Base-by-base conservation (phyloP, 805 yeast species). In the Candida takata region DNA sequence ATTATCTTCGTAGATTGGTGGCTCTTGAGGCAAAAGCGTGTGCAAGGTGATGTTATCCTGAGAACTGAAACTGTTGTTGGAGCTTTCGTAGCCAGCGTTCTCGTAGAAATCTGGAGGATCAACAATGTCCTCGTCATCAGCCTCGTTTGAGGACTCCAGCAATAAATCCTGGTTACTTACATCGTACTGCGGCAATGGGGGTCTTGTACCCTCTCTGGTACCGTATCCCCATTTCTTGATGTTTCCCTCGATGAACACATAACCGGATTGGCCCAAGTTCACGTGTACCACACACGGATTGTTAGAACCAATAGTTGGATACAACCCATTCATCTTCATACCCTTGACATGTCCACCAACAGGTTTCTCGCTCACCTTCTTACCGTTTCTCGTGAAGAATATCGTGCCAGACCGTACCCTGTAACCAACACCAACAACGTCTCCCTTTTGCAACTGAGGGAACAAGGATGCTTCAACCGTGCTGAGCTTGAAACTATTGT, bases 141-240 rank as follows among this genome's bases (percentile, higher is more conserved):
- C 62, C 24, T 55, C 58, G 34, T 57, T 61, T 67, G 60, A 53
- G 32, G 79, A 60, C 50, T 83, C 95, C 20, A 90, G 61, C 36
- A 90, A 58, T 4, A 87, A 76, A 54, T 88, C 95, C 31, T 78
- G 78, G 30, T 74, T 77, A 50, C 79, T 87, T 38, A 79, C 75
- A 33, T 84, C 84, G 60, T 90, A 90, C 8, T 92, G 80, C 2
- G 98, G 98, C 3, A 97, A 95, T 5, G 97, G 95, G 4, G 94
- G 81, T 40, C 87, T 81, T 33, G 70, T 73, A 2, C 97, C 98
- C 46, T 80, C 84, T 27, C 81, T 69, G 3, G 92, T 90, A 3
- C 79, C 94, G 58, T 78, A 81, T 12, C 87, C 87, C 84, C 90
- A 84, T 53, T 80, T 83, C 51, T 84, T 83, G 17, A 84, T 88